A percentile compares a stretch with the other conserved stretches of the same genome.
phyloP scores from a whole-genome alignment of 2,329 filamentous ascomycete genomes.

The Teratosphaeria viscida region DNA sequence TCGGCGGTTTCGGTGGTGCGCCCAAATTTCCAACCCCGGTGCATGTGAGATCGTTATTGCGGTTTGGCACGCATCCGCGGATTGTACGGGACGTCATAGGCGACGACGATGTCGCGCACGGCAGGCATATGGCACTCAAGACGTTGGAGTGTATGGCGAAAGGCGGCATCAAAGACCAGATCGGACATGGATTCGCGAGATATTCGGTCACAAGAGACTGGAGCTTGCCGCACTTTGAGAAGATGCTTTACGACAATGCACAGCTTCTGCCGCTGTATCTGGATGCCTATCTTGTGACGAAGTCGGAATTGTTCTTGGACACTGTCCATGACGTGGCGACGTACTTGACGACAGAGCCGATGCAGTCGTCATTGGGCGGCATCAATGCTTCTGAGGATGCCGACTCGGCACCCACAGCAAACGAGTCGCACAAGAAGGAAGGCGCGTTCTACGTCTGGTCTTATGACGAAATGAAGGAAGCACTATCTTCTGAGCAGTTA shows the following conservation, averaged over 20 bases:
- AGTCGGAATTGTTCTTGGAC: conserved; percentile 62
- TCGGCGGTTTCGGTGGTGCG: conserved; percentile 64
- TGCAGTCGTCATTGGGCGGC: conserved; percentile 58
- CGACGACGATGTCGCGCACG: conserved; percentile 60
- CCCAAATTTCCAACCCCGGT: conserved; percentile 87
- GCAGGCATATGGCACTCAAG: conserved; percentile 66
- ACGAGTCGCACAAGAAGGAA: conserved; percentile 72
- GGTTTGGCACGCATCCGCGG: conserved; percentile 58
- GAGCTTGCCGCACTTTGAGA: conserved; percentile 93
- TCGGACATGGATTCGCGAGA: conserved; percentile 68
- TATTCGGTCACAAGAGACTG: conserved; percentile 89
- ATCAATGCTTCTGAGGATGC: conserved; percentile 87
- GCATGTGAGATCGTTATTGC: conserved; percentile 72
- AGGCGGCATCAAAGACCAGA: conserved; percentile 62
- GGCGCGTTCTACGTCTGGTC: conserved; percentile 96
- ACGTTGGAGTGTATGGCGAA: conserved; percentile 71
- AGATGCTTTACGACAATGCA: conserved; percentile 89
- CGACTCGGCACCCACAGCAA: conserved; percentile 65
- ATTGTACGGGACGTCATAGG: conserved; percentile 84
- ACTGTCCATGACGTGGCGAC: conserved; percentile 72
- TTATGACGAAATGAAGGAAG: conserved; percentile 67
- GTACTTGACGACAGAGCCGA: conserved; percentile 66
- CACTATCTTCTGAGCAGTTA: conserved; percentile 59
- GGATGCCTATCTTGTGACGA: conserved; percentile 67
- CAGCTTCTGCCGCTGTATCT: conserved; percentile 75